A percentile compares a stretch with the other conserved stretches of the same genome.
These are phyloP conservation scores for Linum usitatissimum DNA, from an alignment of 345 rosid species.

Conservation along the genomic window DNA sequence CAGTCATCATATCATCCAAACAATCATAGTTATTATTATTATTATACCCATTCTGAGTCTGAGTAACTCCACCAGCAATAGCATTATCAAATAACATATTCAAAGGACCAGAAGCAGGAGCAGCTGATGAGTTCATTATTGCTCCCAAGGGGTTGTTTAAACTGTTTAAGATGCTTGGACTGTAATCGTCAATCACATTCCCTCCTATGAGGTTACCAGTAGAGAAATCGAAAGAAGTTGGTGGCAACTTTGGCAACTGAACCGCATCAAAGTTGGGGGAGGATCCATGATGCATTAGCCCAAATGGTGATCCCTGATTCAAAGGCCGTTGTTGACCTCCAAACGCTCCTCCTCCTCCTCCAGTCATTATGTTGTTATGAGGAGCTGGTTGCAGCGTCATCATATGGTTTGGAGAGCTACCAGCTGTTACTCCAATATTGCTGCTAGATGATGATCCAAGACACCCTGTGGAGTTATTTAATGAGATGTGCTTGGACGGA, in stretches of 20 bases:
- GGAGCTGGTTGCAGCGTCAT: constrained; percentile 19
- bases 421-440: constrained; percentile 25
- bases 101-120: constrained; percentile 26
- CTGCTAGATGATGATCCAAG: not conserved
- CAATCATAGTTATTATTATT: constrained; percentile 37
- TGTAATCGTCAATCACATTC: constrained; percentile 32
- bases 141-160: constrained; percentile 25
- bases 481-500: constrained; percentile 7
- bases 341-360: constrained; percentile 18
- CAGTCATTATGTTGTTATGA: too few species aligned
- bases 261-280: constrained; percentile 34
- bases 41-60: constrained; percentile 27
- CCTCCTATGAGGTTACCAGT: constrained; percentile 25
- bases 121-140: constrained; percentile 23
- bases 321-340: constrained; percentile 35
- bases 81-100: not conserved
- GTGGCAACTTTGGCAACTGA: constrained; percentile 35
- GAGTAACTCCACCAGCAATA: constrained; percentile 9
- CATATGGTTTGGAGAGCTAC: constrained; percentile 19
- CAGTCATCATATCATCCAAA: constrained; percentile 58
- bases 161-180: constrained; percentile 4
- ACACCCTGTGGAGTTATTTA: too few species aligned
- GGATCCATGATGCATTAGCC: constrained; percentile 16
- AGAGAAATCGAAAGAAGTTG: constrained; percentile 38
- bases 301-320: constrained; percentile 30